phyloP scores from a whole-genome alignment of 2,329 filamentous ascomycete genomes.

The Aspergillus sp. region DNA sequence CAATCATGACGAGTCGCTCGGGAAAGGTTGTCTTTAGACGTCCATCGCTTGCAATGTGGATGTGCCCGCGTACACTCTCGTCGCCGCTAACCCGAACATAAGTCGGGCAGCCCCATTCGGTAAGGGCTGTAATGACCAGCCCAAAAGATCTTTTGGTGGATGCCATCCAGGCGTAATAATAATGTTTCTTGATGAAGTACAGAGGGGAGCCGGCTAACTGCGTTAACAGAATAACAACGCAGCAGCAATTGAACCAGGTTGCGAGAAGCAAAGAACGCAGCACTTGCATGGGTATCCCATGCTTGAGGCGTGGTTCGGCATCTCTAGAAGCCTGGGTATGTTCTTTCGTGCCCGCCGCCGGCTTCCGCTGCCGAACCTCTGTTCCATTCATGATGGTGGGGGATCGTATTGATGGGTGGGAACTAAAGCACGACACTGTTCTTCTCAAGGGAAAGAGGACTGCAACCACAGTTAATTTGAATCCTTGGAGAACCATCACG shows the following conservation, averaged over 20 bases:
- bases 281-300: slow-evolving; percentile 47
- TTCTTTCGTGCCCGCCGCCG: slow-evolving; percentile 16
- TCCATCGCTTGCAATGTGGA: slow-evolving; percentile 57
- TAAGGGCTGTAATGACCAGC: slow-evolving; percentile 61
- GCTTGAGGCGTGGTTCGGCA: slow-evolving; percentile 41
- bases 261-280: slow-evolving; percentile 46
- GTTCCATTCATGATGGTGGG: slow-evolving; percentile 29
- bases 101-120: slow-evolving; percentile 64
- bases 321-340: slow-evolving; percentile 21
- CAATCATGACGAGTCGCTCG: slow-evolving; percentile 61
- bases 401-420: background rate
- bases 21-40: slow-evolving; percentile 60
- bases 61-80: slow-evolving; percentile 58
- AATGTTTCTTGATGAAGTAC: slow-evolving; percentile 60
- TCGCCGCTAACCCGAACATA: slow-evolving; percentile 64
- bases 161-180: slow-evolving; percentile 65
- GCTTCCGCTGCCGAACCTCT: slow-evolving; percentile 35
- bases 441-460: background rate
- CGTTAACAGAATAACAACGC: slow-evolving; percentile 49
- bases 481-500: slow-evolving; percentile 1
- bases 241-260: slow-evolving; percentile 47
- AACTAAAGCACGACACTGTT: background rate
- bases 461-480: slow-evolving; percentile 2
- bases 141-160: slow-evolving; percentile 66
- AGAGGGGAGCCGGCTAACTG: slow-evolving; percentile 62